phyloP scores from a whole-genome alignment of 371 early-diverging fungal species.

The Chytridium lagenaria region DNA sequence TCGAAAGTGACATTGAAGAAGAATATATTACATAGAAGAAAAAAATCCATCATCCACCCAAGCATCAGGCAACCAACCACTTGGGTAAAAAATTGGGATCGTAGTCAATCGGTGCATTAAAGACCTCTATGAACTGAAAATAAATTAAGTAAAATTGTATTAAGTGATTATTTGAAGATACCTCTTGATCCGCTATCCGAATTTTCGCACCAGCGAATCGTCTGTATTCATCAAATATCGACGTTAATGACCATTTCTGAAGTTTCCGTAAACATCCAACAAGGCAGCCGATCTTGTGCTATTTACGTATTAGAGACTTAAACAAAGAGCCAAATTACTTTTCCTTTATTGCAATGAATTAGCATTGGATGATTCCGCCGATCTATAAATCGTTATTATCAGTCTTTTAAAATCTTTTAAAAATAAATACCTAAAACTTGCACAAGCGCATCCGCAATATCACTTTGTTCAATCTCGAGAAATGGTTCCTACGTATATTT shows the following conservation, averaged over 20 bases:
- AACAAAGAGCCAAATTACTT: constrained; percentile 55
- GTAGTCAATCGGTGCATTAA: constrained; percentile 37
- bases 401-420: background rate
- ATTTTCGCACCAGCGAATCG: constrained; percentile 91
- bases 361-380: constrained; percentile 81
- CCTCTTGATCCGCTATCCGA: constrained; percentile 90
- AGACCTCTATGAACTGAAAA: constrained; percentile 46
- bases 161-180: constrained; percentile 35
- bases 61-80: constrained; percentile 28
- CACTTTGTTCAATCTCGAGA: constrained; percentile 80
- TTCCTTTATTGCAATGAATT: constrained; percentile 94
- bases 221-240: constrained; percentile 95
- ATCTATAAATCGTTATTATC: too few relatives aligned
- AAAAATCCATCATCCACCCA: background rate
- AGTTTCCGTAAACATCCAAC: constrained; percentile 92
- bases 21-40: constrained; percentile 8
- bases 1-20: constrained; percentile 14
- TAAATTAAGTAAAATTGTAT: background rate
- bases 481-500: constrained; percentile 77
- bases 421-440: constrained; percentile 66
- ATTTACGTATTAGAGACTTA: constrained; percentile 7
- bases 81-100: constrained; percentile 34
- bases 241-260: constrained; percentile 93
- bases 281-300: constrained; percentile 91
- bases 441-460: constrained; percentile 78